Evolutionary conservation across 345 rosid genomes (phyloP).

Genomic region (Noccaea caerulescens): DNA sequence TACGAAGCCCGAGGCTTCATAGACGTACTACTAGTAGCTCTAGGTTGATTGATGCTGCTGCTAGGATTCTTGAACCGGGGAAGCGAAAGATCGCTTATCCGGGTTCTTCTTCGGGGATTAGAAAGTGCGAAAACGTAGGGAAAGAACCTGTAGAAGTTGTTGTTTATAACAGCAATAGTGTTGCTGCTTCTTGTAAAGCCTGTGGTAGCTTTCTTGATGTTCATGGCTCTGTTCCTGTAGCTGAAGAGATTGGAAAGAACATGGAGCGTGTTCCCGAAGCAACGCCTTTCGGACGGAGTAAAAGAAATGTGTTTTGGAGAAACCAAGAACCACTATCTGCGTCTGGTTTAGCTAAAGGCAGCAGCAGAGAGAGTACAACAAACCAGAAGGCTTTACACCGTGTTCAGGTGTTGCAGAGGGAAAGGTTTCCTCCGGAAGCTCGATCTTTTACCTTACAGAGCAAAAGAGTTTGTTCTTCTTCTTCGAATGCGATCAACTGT

Average conservation of each 20-base stretch:
- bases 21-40: slow-evolving; percentile 42
- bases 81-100: slow-evolving; percentile 64
- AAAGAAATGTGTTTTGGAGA: slow-evolving; percentile 45
- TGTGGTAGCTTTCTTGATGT: slow-evolving; percentile 69
- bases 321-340: slow-evolving; percentile 39
- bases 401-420: slow-evolving; percentile 45
- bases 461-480: slow-evolving; percentile 49
- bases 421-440: slow-evolving; percentile 47
- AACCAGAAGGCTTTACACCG: slow-evolving; percentile 36
- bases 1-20: slow-evolving; percentile 68
- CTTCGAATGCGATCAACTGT: slow-evolving; percentile 42
- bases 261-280: slow-evolving; percentile 27
- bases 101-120: slow-evolving; percentile 32
- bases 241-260: slow-evolving; percentile 35
- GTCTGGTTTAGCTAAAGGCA: slow-evolving; percentile 4
- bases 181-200: slow-evolving; percentile 59
- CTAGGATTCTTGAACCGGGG: slow-evolving; percentile 89
- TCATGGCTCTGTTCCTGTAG: slow-evolving; percentile 40
- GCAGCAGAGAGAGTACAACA: background rate
- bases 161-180: slow-evolving; percentile 22
- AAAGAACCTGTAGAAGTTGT: slow-evolving; percentile 38
- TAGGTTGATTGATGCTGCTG: slow-evolving; percentile 82
- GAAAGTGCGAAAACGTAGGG: slow-evolving; percentile 36
- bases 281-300: slow-evolving; percentile 32
- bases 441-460: slow-evolving; percentile 46